A percentile compares a stretch with the other conserved stretches of the same genome.
These are phyloP conservation scores for Schrenkiella parvula DNA, from an alignment of 345 rosid species.

Conservation along the genomic window DNA sequence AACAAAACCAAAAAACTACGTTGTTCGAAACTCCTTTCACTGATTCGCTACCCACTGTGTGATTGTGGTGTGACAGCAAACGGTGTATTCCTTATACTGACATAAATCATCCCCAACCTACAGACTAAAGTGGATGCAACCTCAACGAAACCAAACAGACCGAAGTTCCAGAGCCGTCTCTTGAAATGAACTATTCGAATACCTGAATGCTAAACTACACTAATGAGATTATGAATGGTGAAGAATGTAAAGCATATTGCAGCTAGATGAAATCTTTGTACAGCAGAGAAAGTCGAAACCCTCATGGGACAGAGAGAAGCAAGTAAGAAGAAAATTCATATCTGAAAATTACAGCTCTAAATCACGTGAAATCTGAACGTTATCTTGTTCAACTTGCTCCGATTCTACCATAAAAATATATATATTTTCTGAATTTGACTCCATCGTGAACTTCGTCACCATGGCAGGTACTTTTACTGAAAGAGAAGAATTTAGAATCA, in stretches of 20 bases:
- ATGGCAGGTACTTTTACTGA: not conserved
- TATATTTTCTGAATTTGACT: not conserved
- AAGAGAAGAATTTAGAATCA: not conserved
- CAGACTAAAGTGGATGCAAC: not conserved
- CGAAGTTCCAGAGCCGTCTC: not conserved
- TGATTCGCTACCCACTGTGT: not conserved
- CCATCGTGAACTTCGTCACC: not conserved
- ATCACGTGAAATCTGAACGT: constrained; percentile 3
- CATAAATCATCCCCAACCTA: not conserved
- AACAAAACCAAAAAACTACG: not conserved
- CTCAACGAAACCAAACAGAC: not conserved
- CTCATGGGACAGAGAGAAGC: not conserved
- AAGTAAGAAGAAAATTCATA: not conserved
- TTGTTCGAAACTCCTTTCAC: not conserved
- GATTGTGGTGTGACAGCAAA: not conserved
- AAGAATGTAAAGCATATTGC: not conserved
- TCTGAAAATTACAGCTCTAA: constrained; percentile 9
- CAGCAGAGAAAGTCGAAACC: not conserved
- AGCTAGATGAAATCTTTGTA: not conserved
- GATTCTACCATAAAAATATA: not conserved
- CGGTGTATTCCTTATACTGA: not conserved
- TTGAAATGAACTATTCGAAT: not conserved
- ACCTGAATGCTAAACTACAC: not conserved
- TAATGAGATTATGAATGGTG: not conserved
- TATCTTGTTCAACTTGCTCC: not conserved